These are phyloP conservation scores for Fonsecaea pugnacius DNA, from an alignment of 2,329 filamentous ascomycete genomes.

Conservation along the genomic window DNA sequence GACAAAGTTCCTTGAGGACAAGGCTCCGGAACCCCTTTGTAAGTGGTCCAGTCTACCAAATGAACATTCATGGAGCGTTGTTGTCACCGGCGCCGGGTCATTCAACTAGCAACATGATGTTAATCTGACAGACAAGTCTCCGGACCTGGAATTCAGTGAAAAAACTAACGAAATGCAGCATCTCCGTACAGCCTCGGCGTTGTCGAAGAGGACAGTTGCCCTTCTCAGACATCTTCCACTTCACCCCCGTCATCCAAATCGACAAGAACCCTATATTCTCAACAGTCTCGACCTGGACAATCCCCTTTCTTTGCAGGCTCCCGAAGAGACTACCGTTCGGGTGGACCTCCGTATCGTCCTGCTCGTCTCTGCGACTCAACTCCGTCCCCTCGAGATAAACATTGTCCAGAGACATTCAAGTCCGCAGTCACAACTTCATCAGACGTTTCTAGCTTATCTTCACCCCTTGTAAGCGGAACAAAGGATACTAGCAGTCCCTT, in stretches of 20 bases:
- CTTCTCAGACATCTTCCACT: conserved; percentile 4
- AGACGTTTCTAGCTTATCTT: not conserved
- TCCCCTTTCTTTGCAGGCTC: conserved; percentile 25
- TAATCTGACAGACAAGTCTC: conserved; percentile 4
- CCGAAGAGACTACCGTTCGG: conserved; percentile 7
- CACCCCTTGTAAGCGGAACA: conserved; percentile 7
- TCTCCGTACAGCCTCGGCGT: not conserved
- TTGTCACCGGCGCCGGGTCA: not conserved
- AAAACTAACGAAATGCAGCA: conserved; percentile 19
- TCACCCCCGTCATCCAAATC: conserved; percentile 12
- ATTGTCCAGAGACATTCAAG: not conserved
- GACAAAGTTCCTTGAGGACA: conserved; percentile 12
- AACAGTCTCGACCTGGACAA: conserved; percentile 1
- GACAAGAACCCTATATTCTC: not conserved
- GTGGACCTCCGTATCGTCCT: conserved; percentile 1
- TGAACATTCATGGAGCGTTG: not conserved
- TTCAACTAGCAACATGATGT: conserved; percentile 8
- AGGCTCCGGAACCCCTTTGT: conserved; percentile 20
- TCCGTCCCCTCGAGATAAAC: conserved; percentile 1
- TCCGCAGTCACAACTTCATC: not conserved
- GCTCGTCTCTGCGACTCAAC: not conserved
- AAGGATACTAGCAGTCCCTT: not conserved
- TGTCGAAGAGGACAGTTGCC: not conserved
- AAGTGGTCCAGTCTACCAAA: conserved; percentile 12
- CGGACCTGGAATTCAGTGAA: not conserved